phyloP scores from a whole-genome alignment of 1,284 basidiomycete genomes.

The Boletus calvinii region DNA sequence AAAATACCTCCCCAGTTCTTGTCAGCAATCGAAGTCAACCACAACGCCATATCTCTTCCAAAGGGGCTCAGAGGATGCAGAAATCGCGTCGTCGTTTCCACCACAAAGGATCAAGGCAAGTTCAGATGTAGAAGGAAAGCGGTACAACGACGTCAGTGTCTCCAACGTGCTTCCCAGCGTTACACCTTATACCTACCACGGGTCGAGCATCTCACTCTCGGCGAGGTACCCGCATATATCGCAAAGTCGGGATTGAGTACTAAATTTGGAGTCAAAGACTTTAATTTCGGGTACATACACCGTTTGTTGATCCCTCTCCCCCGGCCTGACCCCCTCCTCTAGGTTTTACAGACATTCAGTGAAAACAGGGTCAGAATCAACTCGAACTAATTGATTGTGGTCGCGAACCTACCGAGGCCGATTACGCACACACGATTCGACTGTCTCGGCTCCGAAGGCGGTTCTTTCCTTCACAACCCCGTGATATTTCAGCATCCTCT shows the following conservation, averaged over 20 bases:
- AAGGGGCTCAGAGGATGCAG: constrained; percentile 81
- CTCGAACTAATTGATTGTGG: constrained; percentile 92
- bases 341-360: constrained; percentile 73
- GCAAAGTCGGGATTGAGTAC: constrained; percentile 96
- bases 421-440: constrained; percentile 88
- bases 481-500: constrained; percentile 41
- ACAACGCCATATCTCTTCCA: constrained; percentile 84
- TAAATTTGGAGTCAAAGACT: constrained; percentile 98
- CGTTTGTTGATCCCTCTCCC: background rate
- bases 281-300: constrained; percentile 86
- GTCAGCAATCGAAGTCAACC: constrained; percentile 79
- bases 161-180: background rate
- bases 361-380: constrained; percentile 58
- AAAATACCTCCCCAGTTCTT: constrained; percentile 82
- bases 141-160: constrained; percentile 38
- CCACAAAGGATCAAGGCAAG: constrained; percentile 55
- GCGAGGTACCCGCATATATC: constrained; percentile 79
- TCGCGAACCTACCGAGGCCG: constrained; percentile 64
- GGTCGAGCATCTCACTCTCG: constrained; percentile 48
- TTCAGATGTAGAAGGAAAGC: constrained; percentile 80
- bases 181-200: constrained; percentile 23
- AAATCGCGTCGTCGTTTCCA: constrained; percentile 62
- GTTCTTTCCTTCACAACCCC: constrained; percentile 61
- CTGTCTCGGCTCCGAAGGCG: constrained; percentile 70
- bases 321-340: background rate